These are phyloP conservation scores for Dillenia turbinata DNA, from an alignment of 164 flowering plant species.

Conservation along the genomic window DNA sequence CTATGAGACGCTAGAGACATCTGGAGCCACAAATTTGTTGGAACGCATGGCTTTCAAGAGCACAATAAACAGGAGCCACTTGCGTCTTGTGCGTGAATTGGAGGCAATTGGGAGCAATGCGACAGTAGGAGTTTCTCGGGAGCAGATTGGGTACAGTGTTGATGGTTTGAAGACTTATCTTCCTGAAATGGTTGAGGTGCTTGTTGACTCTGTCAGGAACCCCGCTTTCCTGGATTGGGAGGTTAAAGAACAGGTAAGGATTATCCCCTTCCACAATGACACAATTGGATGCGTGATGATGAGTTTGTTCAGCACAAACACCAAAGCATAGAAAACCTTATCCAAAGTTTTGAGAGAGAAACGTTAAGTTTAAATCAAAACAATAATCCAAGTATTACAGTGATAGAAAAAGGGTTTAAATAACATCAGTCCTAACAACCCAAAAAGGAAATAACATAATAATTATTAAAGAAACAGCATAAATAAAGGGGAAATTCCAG, in stretches of 20 bases:
- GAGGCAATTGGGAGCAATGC: conserved; percentile 91
- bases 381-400: too few species aligned
- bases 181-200: conserved; percentile 89
- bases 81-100: conserved; percentile 81
- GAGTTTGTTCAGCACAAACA: too few species aligned
- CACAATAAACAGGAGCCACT: conserved; percentile 74
- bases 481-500: too few species aligned
- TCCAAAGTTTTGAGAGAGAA: too few species aligned
- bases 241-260: conserved; percentile 73
- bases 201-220: conserved; percentile 79
- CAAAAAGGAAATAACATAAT: too few species aligned
- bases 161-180: conserved; percentile 82
- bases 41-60: conserved; percentile 93
- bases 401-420: too few species aligned
- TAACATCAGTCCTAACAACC: too few species aligned
- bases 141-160: conserved; percentile 81
- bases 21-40: conserved; percentile 72
- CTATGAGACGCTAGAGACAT: conserved; percentile 56
- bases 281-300: too few species aligned
- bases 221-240: conserved; percentile 94
- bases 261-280: too few species aligned
- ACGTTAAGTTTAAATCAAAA: too few species aligned
- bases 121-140: conserved; percentile 73
- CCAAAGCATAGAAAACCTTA: too few species aligned
- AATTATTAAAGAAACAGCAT: too few species aligned